phyloP scores from a whole-genome alignment of 2,329 filamentous ascomycete species.

The Ceratocystis cubensis region DNA sequence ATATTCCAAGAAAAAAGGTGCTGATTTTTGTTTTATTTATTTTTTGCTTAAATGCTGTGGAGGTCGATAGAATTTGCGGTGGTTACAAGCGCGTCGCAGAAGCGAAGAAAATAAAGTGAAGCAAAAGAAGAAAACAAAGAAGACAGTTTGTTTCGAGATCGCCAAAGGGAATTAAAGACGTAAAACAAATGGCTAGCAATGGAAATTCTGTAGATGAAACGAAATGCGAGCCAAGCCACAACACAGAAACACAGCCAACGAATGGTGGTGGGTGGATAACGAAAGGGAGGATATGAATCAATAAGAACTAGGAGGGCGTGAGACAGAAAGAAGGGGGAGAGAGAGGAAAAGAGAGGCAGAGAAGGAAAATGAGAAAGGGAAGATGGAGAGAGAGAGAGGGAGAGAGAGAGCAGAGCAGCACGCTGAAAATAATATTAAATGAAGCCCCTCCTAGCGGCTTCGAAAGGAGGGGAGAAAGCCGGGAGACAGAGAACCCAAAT shows the following conservation, averaged over 20 bases:
- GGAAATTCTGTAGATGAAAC: constrained; percentile 15
- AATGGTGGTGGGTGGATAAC: neutral
- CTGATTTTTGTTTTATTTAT: neutral
- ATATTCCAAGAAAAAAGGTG: neutral
- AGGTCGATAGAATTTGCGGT: neutral
- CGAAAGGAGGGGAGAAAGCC: neutral
- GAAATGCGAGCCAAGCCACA: constrained; percentile 1
- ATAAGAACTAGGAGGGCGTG: neutral
- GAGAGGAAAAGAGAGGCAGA: neutral
- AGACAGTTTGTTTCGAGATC: constrained; percentile 8
- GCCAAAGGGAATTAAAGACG: constrained; percentile 2
- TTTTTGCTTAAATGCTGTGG: neutral
- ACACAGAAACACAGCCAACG: neutral
- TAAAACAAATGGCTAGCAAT: constrained; percentile 3
- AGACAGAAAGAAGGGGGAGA: neutral
- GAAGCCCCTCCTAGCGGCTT: neutral
- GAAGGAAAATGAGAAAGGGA: no score
- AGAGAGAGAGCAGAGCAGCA: neutral
- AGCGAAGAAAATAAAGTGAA: constrained; percentile 14
- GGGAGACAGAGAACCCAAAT: neutral
- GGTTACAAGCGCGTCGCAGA: constrained; percentile 16
- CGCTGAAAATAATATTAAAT: neutral
- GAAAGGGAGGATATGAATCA: neutral
- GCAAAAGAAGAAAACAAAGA: constrained; percentile 12
- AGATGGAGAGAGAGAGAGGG: neutral